Conservation (phyloP, 352 stramenopile genomes). For the Phytophthora syringae region DNA sequence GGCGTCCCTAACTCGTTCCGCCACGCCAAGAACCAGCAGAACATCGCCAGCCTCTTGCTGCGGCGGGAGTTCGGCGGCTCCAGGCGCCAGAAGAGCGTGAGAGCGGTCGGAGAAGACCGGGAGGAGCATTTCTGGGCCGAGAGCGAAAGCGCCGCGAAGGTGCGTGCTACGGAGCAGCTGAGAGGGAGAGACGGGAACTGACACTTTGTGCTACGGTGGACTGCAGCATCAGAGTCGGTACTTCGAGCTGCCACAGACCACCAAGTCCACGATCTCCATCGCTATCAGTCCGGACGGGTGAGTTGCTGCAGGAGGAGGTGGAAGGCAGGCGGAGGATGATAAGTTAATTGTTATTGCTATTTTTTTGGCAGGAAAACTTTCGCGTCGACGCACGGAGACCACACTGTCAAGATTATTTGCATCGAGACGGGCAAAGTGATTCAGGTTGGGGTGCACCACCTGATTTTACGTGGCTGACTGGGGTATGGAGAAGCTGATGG, state of each 20-base stretch:
- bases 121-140: conserved; percentile 84
- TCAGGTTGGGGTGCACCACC: conserved; percentile 59
- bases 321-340: conserved; percentile 3
- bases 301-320: conserved; percentile 2
- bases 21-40: conserved; percentile 65
- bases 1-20: conserved; percentile 82
- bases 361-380: conserved; percentile 82
- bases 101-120: conserved; percentile 50
- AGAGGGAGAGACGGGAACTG: not conserved
- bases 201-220: conserved; percentile 1
- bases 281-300: conserved; percentile 88
- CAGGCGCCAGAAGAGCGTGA: conserved; percentile 48
- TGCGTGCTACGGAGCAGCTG: conserved; percentile 21
- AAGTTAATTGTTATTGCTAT: not conserved
- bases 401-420: conserved; percentile 98
- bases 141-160: conserved; percentile 78
- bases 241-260: conserved; percentile 85
- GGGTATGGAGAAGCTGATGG: conserved; percentile 12
- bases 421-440: conserved; percentile 88
- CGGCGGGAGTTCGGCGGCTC: conserved; percentile 60
- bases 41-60: conserved; percentile 72
- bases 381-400: conserved; percentile 97
- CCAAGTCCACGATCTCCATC: conserved; percentile 90
- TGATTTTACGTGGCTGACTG: conserved; percentile 8
- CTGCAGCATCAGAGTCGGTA: conserved; percentile 83